These are phyloP conservation scores for Pythium apleroticum DNA, from an alignment of 352 stramenopile genomes.

Conservation along the genomic window DNA sequence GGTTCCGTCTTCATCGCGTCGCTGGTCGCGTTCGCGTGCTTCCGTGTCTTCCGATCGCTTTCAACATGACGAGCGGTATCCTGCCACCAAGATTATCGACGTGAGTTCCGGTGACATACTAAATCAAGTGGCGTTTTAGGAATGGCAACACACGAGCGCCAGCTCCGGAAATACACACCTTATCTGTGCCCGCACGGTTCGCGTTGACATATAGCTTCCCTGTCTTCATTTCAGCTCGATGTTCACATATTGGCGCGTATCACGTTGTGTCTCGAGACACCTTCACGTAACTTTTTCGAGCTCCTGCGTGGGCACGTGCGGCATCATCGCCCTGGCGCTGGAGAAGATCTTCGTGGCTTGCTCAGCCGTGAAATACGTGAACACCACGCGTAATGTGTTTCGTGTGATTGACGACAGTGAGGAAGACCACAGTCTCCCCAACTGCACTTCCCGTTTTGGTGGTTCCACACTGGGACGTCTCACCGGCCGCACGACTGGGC, in stretches of 20 bases:
- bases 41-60: neutral
- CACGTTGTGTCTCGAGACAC: neutral
- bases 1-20: too few species aligned
- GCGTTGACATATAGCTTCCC: too few species aligned
- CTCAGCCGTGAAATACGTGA: conserved; percentile 17
- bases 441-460: conserved; percentile 35
- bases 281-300: neutral
- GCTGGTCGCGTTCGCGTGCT: too few species aligned
- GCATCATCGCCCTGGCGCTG: neutral
- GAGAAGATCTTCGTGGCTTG: neutral
- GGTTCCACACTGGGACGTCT: conserved; percentile 41
- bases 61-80: neutral
- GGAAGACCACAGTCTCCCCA: conserved; percentile 22
- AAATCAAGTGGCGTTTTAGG: too few species aligned
- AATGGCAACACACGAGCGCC: too few species aligned
- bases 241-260: too few species aligned
- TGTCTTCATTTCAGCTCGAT: too few species aligned
- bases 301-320: conserved; percentile 5
- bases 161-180: too few species aligned
- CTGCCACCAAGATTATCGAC: too few species aligned
- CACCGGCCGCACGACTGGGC: conserved; percentile 24
- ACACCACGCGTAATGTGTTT: conserved; percentile 18
- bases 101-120: too few species aligned
- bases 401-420: conserved; percentile 18
- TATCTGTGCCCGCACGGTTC: too few species aligned